Evolutionary conservation across 768 basidiomycete genomes (phyloP), one percentile per base, ranked within the genome.

Genomic region (Phallus indusiatus): DNA sequence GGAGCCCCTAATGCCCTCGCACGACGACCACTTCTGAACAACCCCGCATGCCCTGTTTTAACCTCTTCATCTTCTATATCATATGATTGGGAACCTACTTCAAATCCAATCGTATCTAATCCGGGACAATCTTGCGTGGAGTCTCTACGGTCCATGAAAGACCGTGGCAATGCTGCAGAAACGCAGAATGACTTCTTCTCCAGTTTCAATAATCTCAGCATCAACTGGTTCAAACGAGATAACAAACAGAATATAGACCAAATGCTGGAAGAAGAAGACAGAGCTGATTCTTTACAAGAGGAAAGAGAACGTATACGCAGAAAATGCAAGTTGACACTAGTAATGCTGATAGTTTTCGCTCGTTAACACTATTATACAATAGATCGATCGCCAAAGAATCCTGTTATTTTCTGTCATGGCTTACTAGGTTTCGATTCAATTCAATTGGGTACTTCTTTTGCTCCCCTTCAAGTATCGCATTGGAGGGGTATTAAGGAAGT

Each of bases 401-500:
- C 95, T 0, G 72, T 97, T 49, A 87, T 98, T 1, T 97, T 98
- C 71, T 98, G 95, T 64, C 95, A 98, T 68, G 95, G 94, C 9
- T 79, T 96, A 1, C 78, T 97, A 8, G 91, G 92, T 1, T 94
- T 94, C 63, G 91, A 94, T 68, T 85, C 84, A 0, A 81, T 94
- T 64, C 87, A 83, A 2, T 85, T 92, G 21, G 87, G 88, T 1
- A 21, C 80, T 1, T 74, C 85, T 49, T 88, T 86, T 59, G 84
- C 86, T 12, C 85, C 91, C 4, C 65, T 97, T 17, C 84, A 94
- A 66, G 91, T 99, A 47, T 79, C 87, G 1, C 94, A 99, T 70
- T 99, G 96, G 96, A 81, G 95, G 37, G 96, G 96, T 7, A 95
- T 99, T 63, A 86, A 88, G 67, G 91, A 97, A 68, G 93, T 89